Conservation (phyloP, 1,284 basidiomycete genomes). For the Ganoderma sinense region DNA sequence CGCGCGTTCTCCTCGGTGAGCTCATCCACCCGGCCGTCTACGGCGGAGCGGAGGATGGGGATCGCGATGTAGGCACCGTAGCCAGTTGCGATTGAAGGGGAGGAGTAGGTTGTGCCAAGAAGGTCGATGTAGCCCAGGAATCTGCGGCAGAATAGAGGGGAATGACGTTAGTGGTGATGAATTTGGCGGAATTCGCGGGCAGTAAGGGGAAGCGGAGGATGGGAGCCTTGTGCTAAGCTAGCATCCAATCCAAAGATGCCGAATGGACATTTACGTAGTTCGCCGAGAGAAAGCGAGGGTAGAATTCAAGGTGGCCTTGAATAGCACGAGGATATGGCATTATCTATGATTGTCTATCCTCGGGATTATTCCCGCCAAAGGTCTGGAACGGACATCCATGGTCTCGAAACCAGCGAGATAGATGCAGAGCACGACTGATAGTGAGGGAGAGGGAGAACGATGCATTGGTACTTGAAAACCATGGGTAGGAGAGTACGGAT, state of each 20-base stretch:
- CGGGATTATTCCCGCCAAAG: background rate
- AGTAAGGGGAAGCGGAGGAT: background rate
- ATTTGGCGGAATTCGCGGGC: background rate
- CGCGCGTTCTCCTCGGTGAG: constrained; percentile 86
- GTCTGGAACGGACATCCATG: background rate
- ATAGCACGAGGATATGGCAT: background rate
- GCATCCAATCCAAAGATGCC: background rate
- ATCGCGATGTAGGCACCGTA: constrained; percentile 96
- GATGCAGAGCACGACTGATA: background rate
- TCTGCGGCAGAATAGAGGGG: constrained; percentile 46
- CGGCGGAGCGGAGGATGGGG: constrained; percentile 90
- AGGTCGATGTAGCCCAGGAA: constrained; percentile 97
- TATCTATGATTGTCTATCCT: background rate
- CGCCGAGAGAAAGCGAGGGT: background rate
- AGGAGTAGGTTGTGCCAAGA: constrained; percentile 94
- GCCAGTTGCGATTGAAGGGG: constrained; percentile 96
- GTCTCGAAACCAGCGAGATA: background rate
- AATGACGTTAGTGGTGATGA: background rate
- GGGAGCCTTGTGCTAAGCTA: background rate
- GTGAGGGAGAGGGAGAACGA: background rate
- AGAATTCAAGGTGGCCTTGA: background rate
- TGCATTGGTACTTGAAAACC: background rate
- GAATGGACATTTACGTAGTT: too few relatives aligned
- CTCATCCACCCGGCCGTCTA: constrained; percentile 82
- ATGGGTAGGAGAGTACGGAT: background rate